A percentile compares a stretch with the other conserved stretches of the same genome.
These are phyloP conservation scores for Quercus rubra DNA, from an alignment of 306 rosid species.

Conservation along the genomic window DNA sequence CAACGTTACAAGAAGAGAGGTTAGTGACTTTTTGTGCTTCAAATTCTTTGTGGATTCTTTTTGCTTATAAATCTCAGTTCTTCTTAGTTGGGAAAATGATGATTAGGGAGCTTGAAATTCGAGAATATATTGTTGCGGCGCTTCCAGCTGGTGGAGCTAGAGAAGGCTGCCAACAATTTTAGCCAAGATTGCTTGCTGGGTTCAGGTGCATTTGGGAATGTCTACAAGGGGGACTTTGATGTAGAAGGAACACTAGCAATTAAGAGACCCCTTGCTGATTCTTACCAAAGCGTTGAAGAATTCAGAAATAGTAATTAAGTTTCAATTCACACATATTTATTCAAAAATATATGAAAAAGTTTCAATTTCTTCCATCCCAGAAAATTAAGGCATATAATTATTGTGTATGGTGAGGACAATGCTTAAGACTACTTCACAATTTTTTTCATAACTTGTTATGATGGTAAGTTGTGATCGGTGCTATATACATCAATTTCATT, in stretches of 20 bases:
- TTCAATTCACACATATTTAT: not conserved
- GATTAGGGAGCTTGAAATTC: conserved; percentile 28
- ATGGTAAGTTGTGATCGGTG: no score
- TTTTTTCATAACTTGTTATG: no score
- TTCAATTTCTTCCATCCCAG: not conserved
- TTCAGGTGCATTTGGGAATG: conserved; percentile 76
- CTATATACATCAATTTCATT: no score
- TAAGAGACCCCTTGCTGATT: conserved; percentile 60
- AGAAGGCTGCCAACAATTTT: conserved; percentile 66
- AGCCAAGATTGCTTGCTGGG: conserved; percentile 62
- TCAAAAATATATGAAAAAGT: not conserved
- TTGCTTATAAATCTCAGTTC: not conserved
- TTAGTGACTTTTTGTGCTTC: conserved; percentile 12
- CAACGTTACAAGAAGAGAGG: conserved; percentile 31
- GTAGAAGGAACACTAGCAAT: conserved; percentile 59
- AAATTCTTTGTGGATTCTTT: not conserved
- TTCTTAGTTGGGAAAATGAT: conserved; percentile 14
- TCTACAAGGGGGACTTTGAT: conserved; percentile 59
- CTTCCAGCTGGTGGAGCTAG: conserved; percentile 55
- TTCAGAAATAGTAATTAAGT: conserved; percentile 60
- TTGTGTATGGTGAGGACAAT: not conserved
- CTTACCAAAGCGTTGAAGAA: conserved; percentile 52
- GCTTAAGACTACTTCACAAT: no score
- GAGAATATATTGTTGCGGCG: conserved; percentile 46
- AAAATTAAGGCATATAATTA: not conserved